A percentile compares a stretch with the other conserved stretches of the same genome.
These are phyloP conservation scores for Aspergillus sp. DNA, from an alignment of 2,329 filamentous ascomycete species.

Conservation along the genomic window DNA sequence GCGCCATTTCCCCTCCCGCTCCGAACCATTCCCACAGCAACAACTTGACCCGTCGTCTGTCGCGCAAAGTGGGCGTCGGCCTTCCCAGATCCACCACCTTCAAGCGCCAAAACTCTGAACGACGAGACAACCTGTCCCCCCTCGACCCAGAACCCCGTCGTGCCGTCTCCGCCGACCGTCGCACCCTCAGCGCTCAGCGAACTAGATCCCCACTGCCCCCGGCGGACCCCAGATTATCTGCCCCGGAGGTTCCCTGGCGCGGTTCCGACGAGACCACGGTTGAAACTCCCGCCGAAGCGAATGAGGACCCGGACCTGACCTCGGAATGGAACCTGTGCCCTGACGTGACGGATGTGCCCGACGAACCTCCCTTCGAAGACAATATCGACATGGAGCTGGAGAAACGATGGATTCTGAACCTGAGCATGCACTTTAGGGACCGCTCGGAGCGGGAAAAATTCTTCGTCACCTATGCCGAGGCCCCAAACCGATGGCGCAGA, in stretches of 20 bases:
- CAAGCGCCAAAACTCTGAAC: conserved; percentile 78
- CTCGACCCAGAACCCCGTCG: conserved; percentile 63
- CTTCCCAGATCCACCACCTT: conserved; percentile 76
- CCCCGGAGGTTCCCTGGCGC: conserved; percentile 40
- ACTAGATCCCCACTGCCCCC: conserved; percentile 41
- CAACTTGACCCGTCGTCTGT: conserved; percentile 35
- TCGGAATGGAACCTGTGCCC: conserved; percentile 27
- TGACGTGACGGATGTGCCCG: conserved; percentile 24
- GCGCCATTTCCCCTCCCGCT: conserved; percentile 10
- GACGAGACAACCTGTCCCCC: conserved; percentile 68
- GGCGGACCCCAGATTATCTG: conserved; percentile 37
- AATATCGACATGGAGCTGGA: conserved; percentile 77
- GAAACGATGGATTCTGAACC: conserved; percentile 87
- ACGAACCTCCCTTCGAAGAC: conserved; percentile 26
- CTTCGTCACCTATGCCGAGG: conserved; percentile 90
- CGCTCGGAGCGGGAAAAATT: conserved; percentile 93
- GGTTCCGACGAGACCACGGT: conserved; percentile 29
- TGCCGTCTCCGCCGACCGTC: conserved; percentile 60
- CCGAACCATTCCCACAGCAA: conserved; percentile 16
- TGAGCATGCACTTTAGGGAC: conserved; percentile 98
- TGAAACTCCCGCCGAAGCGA: conserved; percentile 28
- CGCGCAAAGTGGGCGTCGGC: conserved; percentile 65
- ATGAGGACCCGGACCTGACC: conserved; percentile 25
- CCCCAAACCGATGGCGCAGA: conserved; percentile 73
- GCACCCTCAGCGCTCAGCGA: conserved; percentile 43